Conservation (phyloP, 306 rosid genomes). For the Quercus suber region DNA sequence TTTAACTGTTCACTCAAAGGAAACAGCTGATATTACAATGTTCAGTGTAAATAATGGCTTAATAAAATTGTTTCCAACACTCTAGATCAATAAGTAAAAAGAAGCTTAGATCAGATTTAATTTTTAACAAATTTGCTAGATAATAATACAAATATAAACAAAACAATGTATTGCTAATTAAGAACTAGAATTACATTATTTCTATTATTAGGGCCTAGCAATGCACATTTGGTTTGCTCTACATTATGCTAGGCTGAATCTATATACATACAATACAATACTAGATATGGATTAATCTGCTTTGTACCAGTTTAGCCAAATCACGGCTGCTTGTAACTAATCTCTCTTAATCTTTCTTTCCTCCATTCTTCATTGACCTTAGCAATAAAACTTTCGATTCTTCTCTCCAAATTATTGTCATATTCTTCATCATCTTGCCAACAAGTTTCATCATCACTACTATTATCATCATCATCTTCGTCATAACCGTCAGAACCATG, state of each 20-base stretch:
- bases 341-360: conserved; percentile 33
- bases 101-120: background rate
- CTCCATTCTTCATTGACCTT: conserved; percentile 32
- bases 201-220: background rate
- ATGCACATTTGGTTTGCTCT: background rate
- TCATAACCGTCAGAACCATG: background rate
- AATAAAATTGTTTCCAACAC: background rate
- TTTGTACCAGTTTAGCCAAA: background rate
- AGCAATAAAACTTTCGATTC: conserved; percentile 37
- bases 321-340: background rate
- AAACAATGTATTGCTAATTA: background rate
- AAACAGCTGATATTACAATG: background rate
- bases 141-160: background rate
- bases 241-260: too few species aligned
- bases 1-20: background rate
- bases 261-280: too few species aligned
- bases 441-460: background rate
- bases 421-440: conserved; percentile 23
- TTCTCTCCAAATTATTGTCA: conserved; percentile 23
- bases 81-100: background rate
- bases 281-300: background rate
- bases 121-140: background rate
- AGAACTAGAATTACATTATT: background rate
- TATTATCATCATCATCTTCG: background rate
- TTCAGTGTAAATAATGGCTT: background rate